Evolutionary conservation across 2,329 filamentous ascomycete genomes (phyloP), one percentile per base, ranked within the genome.

Genomic region (Rhexocercosporidium sp.): DNA sequence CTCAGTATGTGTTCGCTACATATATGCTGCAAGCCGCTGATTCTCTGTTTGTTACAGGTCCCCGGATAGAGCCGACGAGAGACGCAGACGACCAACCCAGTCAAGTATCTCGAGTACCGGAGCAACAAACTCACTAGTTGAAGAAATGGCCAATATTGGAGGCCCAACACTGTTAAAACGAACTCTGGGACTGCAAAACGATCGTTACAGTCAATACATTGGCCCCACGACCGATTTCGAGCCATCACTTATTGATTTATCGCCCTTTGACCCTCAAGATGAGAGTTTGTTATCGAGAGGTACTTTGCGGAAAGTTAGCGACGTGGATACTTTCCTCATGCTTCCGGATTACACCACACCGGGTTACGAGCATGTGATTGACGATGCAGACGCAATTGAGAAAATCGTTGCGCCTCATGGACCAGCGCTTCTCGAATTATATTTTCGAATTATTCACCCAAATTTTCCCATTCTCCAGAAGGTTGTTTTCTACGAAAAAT

Each of bases 401-500:
- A 86, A 86, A 64, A 83, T 93, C 47, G 90, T 97, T 39, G 86
- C 88, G 25, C 91, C 92, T 3, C 87, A 96, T 77, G 93, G 93
- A n/a, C 88, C 88, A 64, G 86, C 86, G 62, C 82, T 97, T 66
- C 86, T 97, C 71, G 90, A 94, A 72, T 82, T 96, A 46, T 97
- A 94, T 82, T 96, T 96, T 77, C 85, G 87, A 68, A 86, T 92
- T 68, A 89, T 96, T 25, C 93, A 96, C 77, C 92, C 92, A 0
- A 90, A 86, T 71, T 94, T 94, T 74, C 93, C 93, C 25, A 92
- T 96, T 72, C 85, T 96, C 46, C 91, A 96, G 76, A 94, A 94
- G 79, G 85, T 88, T 66, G 88, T 94, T 65, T 95, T 95, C 72
- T 82, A 92, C 69, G 91, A 94, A 77, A 91, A 92, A 75, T 93